Evolutionary conservation across 2,329 filamentous ascomycete species (phyloP).

Genomic region (Aspergillus latus): DNA sequence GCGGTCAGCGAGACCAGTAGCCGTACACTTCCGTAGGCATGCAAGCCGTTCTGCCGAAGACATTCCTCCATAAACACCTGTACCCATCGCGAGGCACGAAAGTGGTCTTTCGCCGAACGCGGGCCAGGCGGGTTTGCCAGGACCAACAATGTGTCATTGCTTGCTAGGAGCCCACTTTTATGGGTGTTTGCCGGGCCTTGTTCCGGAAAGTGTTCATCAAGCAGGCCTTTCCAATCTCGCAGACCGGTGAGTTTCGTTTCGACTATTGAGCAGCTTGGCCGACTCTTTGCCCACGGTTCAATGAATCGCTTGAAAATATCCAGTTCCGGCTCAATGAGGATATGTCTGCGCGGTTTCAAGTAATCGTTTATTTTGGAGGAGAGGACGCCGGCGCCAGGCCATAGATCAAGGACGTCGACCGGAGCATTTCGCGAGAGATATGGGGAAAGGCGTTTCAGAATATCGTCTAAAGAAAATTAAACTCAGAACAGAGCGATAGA

Average conservation of each 20-base stretch:
- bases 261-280: constrained; percentile 52
- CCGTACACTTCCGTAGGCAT: constrained; percentile 75
- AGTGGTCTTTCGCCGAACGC: constrained; percentile 52
- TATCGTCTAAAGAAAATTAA: constrained; percentile 54
- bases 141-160: constrained; percentile 73
- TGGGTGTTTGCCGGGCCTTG: constrained; percentile 49
- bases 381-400: constrained; percentile 77
- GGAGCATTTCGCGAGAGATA: constrained; percentile 69
- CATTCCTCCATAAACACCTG: constrained; percentile 57
- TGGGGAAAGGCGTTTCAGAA: constrained; percentile 67
- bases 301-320: constrained; percentile 63
- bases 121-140: constrained; percentile 64
- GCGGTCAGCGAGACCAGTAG: constrained; percentile 72
- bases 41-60: constrained; percentile 61
- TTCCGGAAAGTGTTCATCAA: constrained; percentile 49
- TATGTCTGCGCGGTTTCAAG: constrained; percentile 75
- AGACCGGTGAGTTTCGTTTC: constrained; percentile 58
- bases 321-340: constrained; percentile 73
- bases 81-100: constrained; percentile 56
- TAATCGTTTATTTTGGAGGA: constrained; percentile 72
- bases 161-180: constrained; percentile 45
- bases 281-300: constrained; percentile 53
- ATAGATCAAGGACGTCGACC: constrained; percentile 84
- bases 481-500: constrained; percentile 1
- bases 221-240: constrained; percentile 51